Evolutionary conservation across 148 eudicot species (phyloP).

Genomic region (Camellia granthamiana): DNA sequence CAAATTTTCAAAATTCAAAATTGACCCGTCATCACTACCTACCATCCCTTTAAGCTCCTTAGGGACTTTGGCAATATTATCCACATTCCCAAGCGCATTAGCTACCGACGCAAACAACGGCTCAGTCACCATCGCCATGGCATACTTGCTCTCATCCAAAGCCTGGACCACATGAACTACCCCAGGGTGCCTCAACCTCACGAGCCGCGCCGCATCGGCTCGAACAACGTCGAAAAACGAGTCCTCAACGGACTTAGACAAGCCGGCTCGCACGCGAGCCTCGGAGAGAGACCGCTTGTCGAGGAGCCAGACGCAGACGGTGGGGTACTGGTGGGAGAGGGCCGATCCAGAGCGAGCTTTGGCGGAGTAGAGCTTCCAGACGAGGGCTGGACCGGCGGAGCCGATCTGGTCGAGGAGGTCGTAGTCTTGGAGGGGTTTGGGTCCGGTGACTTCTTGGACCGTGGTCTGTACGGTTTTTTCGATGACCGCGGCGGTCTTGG

Average conservation of each 20-base stretch:
- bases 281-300: constrained; percentile 68
- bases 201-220: constrained; percentile 72
- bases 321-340: constrained; percentile 58
- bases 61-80: constrained; percentile 61
- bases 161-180: constrained; percentile 94
- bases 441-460: constrained; percentile 94
- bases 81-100: constrained; percentile 74
- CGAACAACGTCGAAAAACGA: constrained; percentile 68
- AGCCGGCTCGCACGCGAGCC: constrained; percentile 57
- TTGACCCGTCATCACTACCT: not conserved
- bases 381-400: constrained; percentile 86
- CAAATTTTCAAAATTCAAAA: not conserved
- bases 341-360: constrained; percentile 51
- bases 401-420: constrained; percentile 82
- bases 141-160: constrained; percentile 88
- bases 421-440: constrained; percentile 83
- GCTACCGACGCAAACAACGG: constrained; percentile 85
- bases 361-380: constrained; percentile 88
- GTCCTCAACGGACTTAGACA: constrained; percentile 76
- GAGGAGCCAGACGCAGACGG: constrained; percentile 85
- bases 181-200: constrained; percentile 90
- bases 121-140: constrained; percentile 97
- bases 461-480: constrained; percentile 89
- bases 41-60: constrained; percentile 77
- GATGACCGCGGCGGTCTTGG: constrained; percentile 88